Conservation (phyloP, 768 basidiomycete species). For the Mycena latifolia region DNA sequence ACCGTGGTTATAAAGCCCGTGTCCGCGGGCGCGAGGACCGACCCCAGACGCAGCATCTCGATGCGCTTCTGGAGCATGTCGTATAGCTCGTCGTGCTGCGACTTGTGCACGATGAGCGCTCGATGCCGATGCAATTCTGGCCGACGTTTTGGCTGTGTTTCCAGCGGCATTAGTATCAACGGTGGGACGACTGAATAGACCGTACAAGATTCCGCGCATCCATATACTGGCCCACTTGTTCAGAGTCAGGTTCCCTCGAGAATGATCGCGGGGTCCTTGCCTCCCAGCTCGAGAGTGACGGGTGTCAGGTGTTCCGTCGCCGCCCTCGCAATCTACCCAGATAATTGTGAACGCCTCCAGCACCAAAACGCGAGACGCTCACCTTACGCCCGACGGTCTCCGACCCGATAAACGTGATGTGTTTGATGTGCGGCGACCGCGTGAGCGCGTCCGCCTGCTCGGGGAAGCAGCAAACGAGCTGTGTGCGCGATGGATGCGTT, state of each 20-base stretch:
- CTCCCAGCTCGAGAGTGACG: conserved; percentile 93
- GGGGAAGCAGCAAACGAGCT: conserved; percentile 91
- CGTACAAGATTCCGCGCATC: conserved; percentile 95
- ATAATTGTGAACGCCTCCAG: not conserved
- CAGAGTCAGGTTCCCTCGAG: conserved; percentile 88
- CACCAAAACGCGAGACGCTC: not conserved
- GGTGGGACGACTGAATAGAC: conserved; percentile 30
- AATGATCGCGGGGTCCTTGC: conserved; percentile 94
- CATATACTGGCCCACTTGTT: conserved; percentile 83
- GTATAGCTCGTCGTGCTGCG: conserved; percentile 83
- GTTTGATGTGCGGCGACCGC: conserved; percentile 82
- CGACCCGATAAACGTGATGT: conserved; percentile 95
- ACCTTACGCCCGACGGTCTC: conserved; percentile 84
- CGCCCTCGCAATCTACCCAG: conserved; percentile 76
- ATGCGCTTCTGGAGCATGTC: conserved; percentile 74
- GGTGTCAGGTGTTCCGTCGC: conserved; percentile 92
- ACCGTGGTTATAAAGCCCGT: conserved; percentile 80
- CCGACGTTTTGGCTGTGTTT: conserved; percentile 85
- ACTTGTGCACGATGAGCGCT: conserved; percentile 90
- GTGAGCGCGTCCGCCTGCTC: conserved; percentile 89
- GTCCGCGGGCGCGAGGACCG: conserved; percentile 73
- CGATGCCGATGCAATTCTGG: conserved; percentile 98
- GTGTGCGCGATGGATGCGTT: not conserved
- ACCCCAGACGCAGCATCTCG: conserved; percentile 79
- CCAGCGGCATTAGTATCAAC: not conserved